Percentiles rank a stretch among this genome's conserved stretches.
phyloP scores from a whole-genome alignment of 768 basidiomycete species.

The Russula compacta region DNA sequence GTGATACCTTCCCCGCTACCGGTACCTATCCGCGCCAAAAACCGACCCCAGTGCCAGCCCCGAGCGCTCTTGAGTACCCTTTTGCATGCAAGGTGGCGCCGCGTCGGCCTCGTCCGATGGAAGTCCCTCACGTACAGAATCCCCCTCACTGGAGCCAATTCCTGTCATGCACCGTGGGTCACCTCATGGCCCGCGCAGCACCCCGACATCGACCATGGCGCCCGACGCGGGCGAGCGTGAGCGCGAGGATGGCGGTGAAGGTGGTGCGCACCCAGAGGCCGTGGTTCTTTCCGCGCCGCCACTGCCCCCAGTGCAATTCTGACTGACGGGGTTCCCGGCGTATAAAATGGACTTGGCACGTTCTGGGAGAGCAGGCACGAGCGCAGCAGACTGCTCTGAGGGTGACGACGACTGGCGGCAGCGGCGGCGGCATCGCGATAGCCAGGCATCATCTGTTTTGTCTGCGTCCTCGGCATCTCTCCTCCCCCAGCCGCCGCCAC shows the following conservation, averaged over 20 bases:
- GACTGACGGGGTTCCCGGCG: conserved; percentile 15
- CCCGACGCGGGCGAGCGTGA: conserved; percentile 1
- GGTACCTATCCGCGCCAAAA: too few species aligned
- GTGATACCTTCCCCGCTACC: too few species aligned
- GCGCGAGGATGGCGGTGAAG: not conserved
- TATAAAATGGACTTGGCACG: not conserved
- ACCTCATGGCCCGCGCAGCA: not conserved
- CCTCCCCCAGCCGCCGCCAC: not conserved
- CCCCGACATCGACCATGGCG: not conserved
- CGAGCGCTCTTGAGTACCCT: too few species aligned
- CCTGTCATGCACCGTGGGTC: not conserved
- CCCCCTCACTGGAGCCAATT: conserved; percentile 6
- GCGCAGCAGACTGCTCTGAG: not conserved
- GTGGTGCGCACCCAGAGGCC: not conserved
- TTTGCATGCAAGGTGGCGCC: too few species aligned
- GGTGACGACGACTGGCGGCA: not conserved
- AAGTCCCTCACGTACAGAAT: too few species aligned
- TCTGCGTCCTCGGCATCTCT: not conserved
- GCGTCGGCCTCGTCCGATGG: too few species aligned
- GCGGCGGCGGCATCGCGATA: not conserved
- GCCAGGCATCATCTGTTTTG: not conserved
- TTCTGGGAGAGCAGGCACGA: not conserved
- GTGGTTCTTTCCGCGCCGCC: conserved; percentile 9
- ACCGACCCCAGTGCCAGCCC: too few species aligned
- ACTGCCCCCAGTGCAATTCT: conserved; percentile 18